A percentile compares a stretch with the other conserved stretches of the same genome.
Evolutionary conservation across 306 rosid species (phyloP).

Genomic region (Canavalia gladiata): DNA sequence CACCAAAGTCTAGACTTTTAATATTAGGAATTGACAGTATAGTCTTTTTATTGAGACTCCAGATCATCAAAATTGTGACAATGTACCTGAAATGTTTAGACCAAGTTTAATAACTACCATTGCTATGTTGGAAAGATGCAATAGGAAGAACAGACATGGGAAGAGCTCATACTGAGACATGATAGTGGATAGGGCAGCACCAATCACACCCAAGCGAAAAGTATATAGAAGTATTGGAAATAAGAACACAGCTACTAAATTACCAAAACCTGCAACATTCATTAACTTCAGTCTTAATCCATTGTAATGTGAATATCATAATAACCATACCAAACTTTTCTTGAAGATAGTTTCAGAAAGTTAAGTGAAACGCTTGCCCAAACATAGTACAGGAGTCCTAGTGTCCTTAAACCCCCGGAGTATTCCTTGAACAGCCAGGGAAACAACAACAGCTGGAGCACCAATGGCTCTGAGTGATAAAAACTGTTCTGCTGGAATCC

Average conservation of each 20-base stretch:
- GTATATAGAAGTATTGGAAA: conserved; percentile 30
- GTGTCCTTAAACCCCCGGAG: conserved; percentile 38
- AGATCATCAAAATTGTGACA: conserved; percentile 28
- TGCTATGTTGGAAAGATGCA: conserved; percentile 13
- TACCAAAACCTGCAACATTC: conserved; percentile 38
- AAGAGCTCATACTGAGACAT: conserved; percentile 39
- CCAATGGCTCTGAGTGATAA: conserved; percentile 39
- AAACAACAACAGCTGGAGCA: conserved; percentile 37
- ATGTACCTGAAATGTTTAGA: conserved; percentile 18
- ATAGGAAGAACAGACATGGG: too few species aligned
- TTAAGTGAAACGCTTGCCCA: conserved; percentile 11
- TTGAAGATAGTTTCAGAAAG: neutral
- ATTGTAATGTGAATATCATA: neutral
- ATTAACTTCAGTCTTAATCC: neutral
- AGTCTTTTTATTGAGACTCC: conserved; percentile 34
- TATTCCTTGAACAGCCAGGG: conserved; percentile 39
- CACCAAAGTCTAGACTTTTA: conserved; percentile 1
- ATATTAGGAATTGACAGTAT: conserved; percentile 20
- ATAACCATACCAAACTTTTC: neutral
- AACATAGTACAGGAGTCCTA: conserved; percentile 32
- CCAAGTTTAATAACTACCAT: neutral
- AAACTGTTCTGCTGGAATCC: conserved; percentile 19
- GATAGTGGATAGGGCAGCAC: conserved; percentile 39
- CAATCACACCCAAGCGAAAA: conserved; percentile 28
- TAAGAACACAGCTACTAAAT: conserved; percentile 35